Percentiles rank a stretch among this genome's conserved stretches.
Conservation (phyloP, 192 early-diverging fungal species). For the Linderina pennispora region DNA sequence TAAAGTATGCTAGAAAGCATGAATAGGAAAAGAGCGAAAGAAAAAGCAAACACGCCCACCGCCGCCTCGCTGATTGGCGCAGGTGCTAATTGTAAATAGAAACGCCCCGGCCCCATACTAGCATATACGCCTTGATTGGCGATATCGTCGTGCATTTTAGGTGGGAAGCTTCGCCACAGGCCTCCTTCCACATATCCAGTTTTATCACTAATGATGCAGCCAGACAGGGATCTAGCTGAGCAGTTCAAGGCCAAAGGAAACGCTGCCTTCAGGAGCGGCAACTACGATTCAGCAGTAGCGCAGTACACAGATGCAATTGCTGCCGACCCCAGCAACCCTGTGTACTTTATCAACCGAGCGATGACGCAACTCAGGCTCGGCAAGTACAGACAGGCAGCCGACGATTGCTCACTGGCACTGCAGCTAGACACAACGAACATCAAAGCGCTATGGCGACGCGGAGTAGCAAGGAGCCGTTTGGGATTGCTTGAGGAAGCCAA, state of each 20-base stretch:
- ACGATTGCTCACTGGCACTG: conserved; percentile 7
- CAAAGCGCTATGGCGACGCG: conserved; percentile 22
- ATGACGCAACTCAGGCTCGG: conserved; percentile 76
- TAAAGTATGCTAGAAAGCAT: too few species aligned
- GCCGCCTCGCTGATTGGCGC: too few species aligned
- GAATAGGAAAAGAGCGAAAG: too few species aligned
- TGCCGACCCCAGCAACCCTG: conserved; percentile 53
- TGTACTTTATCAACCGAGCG: conserved; percentile 68
- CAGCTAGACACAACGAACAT: conserved; percentile 5
- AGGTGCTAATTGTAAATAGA: too few species aligned
- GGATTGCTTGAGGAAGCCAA: conserved; percentile 1
- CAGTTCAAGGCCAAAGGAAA: conserved; percentile 54
- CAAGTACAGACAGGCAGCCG: conserved; percentile 30
- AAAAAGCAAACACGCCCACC: too few species aligned
- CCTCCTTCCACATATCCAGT: too few species aligned
- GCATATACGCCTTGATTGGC: too few species aligned
- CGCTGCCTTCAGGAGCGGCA: conserved; percentile 49
- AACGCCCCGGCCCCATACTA: too few species aligned
- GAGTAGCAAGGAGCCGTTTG: conserved; percentile 3
- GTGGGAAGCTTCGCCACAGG: too few species aligned
- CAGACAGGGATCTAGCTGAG: too few species aligned
- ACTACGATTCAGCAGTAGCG: conserved; percentile 52
- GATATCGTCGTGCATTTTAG: too few species aligned
- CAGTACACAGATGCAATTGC: conserved; percentile 62
- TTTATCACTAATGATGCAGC: too few species aligned